phyloP scores from a whole-genome alignment of 495 filamentous ascomycete genomes.

The Staphylotrichum longicolle region DNA sequence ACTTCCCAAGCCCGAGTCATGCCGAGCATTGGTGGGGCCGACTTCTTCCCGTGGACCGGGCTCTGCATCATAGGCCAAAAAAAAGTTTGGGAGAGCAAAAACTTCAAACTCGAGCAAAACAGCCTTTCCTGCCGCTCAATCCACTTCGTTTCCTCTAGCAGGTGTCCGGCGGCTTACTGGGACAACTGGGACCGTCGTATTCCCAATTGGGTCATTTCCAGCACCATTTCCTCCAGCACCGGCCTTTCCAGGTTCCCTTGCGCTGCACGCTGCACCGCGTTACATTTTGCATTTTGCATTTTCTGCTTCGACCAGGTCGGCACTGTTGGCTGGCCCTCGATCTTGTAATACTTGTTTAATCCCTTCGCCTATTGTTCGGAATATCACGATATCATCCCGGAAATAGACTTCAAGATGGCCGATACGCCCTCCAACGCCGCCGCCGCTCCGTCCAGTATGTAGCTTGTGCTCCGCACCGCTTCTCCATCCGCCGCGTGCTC shows the following conservation, averaged over 20 bases:
- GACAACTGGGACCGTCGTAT: neutral
- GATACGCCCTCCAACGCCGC: constrained; percentile 14
- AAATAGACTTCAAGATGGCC: constrained; percentile 21
- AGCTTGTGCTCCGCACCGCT: neutral
- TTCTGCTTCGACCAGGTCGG: constrained; percentile 18
- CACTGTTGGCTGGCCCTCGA: constrained; percentile 11
- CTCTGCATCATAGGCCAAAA: constrained; percentile 30
- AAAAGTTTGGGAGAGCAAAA: constrained; percentile 17
- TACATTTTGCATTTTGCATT: constrained; percentile 12
- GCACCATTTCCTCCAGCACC: neutral
- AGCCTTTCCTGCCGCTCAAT: neutral
- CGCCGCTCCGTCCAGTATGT: constrained; percentile 22
- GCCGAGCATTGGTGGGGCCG: constrained; percentile 17
- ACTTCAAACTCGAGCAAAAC: constrained; percentile 1
- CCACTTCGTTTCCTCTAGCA: constrained; percentile 9
- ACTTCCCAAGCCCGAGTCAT: constrained; percentile 14
- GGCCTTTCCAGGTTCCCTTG: neutral
- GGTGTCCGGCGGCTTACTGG: constrained; percentile 7
- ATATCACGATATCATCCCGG: constrained; percentile 13
- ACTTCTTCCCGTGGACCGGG: constrained; percentile 22
- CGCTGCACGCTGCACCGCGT: neutral
- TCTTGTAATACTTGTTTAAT: constrained; percentile 19
- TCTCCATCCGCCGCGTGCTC: neutral
- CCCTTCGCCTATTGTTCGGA: constrained; percentile 3
- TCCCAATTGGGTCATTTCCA: constrained; percentile 19